Evolutionary conservation across 331 rosid species (phyloP), one percentile per base, ranked within the genome.

Genomic region (Quercus lobata): DNA sequence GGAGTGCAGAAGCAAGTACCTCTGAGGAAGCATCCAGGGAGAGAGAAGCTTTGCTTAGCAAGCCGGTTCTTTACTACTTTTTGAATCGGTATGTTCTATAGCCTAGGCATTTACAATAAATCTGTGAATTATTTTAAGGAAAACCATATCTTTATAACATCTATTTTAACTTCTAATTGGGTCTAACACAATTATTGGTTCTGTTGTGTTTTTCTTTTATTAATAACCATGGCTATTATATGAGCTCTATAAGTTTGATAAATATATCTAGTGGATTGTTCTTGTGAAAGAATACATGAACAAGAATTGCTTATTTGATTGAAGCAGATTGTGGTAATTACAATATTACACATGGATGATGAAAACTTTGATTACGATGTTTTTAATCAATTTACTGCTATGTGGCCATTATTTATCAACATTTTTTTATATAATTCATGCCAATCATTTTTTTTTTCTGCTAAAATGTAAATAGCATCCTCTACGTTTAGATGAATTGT

Each of bases 11-110:
- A 22, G 24, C 24, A 22, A 22, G 24, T 72, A 73, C 90, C 4
- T 87, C 97, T 41, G 98, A 93, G 88, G 99, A 91, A 88, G 97
- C 93, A 60, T 83, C 92, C 68, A 90, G 93, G 90, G 99, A 96
- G 79, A 89, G 97, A 90, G 99, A 96, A 88, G 69, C 81, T 78
- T 85, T 96, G 79, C 97, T 90, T 57, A 91, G 98, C 94, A 96
- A 96, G 92, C 90, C 97, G 27, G 68, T 89, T 22, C 0, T 1
- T 77, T 96, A 88, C 88, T 85, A 88, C 88, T 60, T 96, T 85
- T 72, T 96, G 87, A 96, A 96, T 79, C 91, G 98, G 99, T 89
- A 86, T 52, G 79, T 83, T 86, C 18, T 58, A 14, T 27, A 71
- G 27, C 24, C 32, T 69, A 22, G 61, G 60, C 34, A 25, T 69